Evolutionary conservation across 2,329 filamentous ascomycete genomes (phyloP).

Genomic region (Mycosphaerelloides madeirae): DNA sequence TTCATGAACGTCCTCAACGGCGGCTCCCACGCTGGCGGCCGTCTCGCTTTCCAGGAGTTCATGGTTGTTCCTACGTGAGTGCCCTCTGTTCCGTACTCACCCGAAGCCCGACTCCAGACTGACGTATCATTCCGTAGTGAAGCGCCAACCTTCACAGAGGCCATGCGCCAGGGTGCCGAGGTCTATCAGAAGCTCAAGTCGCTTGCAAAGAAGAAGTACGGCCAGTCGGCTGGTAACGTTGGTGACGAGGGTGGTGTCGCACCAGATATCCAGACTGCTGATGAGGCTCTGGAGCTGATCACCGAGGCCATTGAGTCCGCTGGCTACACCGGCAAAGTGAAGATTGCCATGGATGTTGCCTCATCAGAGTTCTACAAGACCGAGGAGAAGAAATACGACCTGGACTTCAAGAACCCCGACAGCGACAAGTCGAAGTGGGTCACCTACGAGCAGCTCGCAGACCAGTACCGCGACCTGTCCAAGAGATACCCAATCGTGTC

Average conservation of each 20-base stretch:
- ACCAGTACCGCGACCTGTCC: constrained; percentile 73
- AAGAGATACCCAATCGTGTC: constrained; percentile 98
- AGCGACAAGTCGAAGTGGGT: constrained; percentile 96
- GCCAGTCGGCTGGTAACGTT: constrained; percentile 96
- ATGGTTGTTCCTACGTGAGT: constrained; percentile 50
- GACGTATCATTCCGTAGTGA: constrained; percentile 14
- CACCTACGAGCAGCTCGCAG: constrained; percentile 95
- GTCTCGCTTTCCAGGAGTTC: constrained; percentile 61
- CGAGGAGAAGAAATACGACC: constrained; percentile 97
- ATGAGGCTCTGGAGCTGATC: constrained; percentile 96
- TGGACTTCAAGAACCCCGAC: constrained; percentile 99
- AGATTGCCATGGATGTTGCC: constrained; percentile 98
- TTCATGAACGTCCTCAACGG: constrained; percentile 59
- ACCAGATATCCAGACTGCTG: constrained; percentile 93
- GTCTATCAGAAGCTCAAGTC: constrained; percentile 97
- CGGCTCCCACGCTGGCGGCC: constrained; percentile 94
- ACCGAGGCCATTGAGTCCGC: constrained; percentile 88
- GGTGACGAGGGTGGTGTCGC: constrained; percentile 99
- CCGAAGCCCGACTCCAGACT: not conserved
- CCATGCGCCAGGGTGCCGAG: constrained; percentile 91
- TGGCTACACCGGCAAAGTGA: constrained; percentile 91
- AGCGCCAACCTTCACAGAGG: constrained; percentile 89
- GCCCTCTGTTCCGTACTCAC: not conserved
- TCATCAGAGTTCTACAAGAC: constrained; percentile 98
- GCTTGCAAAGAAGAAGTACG: constrained; percentile 98